Evolutionary conservation across 352 stramenopile genomes (phyloP).

Genomic region (Pythium aphanidermatum): DNA sequence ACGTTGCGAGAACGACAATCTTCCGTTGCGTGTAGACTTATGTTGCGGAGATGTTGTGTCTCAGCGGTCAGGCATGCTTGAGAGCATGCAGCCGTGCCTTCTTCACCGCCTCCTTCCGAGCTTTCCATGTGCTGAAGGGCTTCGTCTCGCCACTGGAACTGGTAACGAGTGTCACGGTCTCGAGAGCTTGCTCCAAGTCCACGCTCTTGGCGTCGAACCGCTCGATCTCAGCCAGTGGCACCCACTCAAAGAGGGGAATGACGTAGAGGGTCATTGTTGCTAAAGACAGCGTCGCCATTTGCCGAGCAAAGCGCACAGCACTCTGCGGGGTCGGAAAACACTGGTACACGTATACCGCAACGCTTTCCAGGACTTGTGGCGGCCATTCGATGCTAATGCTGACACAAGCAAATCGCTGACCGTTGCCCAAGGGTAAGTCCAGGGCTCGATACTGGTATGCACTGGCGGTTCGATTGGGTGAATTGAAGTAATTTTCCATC

Average conservation of each 20-base stretch:
- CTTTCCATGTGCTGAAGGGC: conserved; percentile 55
- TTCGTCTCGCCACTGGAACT: conserved; percentile 5
- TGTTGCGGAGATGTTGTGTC: conserved; percentile 5
- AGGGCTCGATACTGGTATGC: conserved; percentile 38
- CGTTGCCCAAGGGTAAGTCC: conserved; percentile 45
- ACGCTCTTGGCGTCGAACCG: conserved; percentile 54
- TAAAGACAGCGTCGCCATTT: conserved; percentile 42
- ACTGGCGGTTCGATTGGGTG: neutral
- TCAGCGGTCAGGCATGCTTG: conserved; percentile 4
- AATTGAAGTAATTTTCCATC: conserved; percentile 53
- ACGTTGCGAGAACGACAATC: neutral
- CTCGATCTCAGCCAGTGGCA: conserved; percentile 58
- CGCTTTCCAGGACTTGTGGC: conserved; percentile 34
- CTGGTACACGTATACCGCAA: conserved; percentile 72
- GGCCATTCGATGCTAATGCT: conserved; percentile 32
- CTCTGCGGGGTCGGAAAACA: conserved; percentile 77
- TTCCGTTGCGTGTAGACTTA: neutral
- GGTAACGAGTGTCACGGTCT: conserved; percentile 30
- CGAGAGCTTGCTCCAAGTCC: conserved; percentile 61
- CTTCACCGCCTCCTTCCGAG: conserved; percentile 59
- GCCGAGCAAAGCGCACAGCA: conserved; percentile 60
- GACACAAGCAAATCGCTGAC: conserved; percentile 71
- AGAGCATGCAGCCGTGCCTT: conserved; percentile 24
- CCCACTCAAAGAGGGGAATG: conserved; percentile 79
- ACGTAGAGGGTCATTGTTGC: conserved; percentile 41